Evolutionary conservation across 345 rosid genomes (phyloP), one percentile per base, ranked within the genome.

Genomic region (Pelargonium nanum): DNA sequence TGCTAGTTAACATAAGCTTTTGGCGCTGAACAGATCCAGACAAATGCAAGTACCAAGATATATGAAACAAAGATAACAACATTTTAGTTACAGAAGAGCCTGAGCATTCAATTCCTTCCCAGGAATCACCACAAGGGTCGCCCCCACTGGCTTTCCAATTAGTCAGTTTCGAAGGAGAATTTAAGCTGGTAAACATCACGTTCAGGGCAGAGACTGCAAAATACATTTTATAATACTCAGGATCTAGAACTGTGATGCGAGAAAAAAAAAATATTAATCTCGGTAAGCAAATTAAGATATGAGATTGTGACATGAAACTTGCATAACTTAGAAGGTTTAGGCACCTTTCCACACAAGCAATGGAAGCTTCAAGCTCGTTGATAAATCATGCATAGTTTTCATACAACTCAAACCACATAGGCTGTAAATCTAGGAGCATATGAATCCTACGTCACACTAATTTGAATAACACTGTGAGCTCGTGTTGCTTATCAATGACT

Each of bases 31-130:
- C 21, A 58, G 7, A 22, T 20, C 57, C 17, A 61, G n/a, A 25
- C 19, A 28, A 52, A 15, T 24, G 34, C 32, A 28, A 26, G 23
- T 24, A 52, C 16, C 25, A 53, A 50, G 12, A 32, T 28, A 55
- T 34, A 19, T 0, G 34, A 6, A 40, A 55, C 15, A 21, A 23
- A 26, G 58, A 8, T 10, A 53, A 64, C 28, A 65, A 85, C 99
- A 93, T 81, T 83, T 87, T 79, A 57, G 88, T 85, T 59, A 93
- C 85, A 55, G 87, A 72, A 4, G 92, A 84, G 59, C 86, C 92
- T 7, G 87, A 80, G 86, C 99, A 93, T 63, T 72, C 73, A 67
- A 93, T 80, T 67, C 97, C 99, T 72, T 84, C 75, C 96, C 99
- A 93, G 25, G 85, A 75, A 28, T 84, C 87, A 3, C 82, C 91